Base-by-base conservation (phyloP, 2,329 filamentous ascomycete genomes). In the Arthrobotrys conoides region DNA sequence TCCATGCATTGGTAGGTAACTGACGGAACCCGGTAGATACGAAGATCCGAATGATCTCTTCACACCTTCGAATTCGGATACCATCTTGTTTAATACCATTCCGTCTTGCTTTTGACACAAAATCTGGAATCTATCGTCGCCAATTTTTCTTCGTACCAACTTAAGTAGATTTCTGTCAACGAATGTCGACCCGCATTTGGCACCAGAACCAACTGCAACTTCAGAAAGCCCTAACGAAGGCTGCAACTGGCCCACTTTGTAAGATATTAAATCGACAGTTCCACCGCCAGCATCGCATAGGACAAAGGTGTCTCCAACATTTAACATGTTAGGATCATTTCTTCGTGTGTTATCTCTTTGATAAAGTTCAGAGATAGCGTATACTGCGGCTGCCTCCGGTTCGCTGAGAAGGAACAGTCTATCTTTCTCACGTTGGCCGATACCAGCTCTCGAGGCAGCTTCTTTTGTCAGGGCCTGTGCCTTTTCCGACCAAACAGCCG, bases 221-320 rank as follows among this genome's bases (percentile, higher is more conserved):
- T 79, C 76, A 1, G 76, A 73, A 5, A 79, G 44, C 8, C 76
- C 59, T 12, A 79, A 67, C 14, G 69, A 73, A 12, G 76, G 76
- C 18, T 79, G 70, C 16, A 79, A 46, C 22, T 79, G 76, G 4
- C 97, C 95, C 75, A 99, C 94, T 84, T 97, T 94, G 85, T 99
- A 98, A 18, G 96, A 95, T 83, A 98, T 98, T 88, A 99, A 88
- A 90, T 99, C 96, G 82, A 88, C 87, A 0, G 87, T 88, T 16
- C 87, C 88, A 27, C 88, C 88, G 6, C 96, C 96, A 83, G 87
- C 87, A 80, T 89, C 88, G 48, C 87, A 87, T 0, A 89, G 84
- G 14, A 89, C 86, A 65, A 89, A 87, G n/a, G 85, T 86, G 44
- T 87, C 86, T 16, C 85, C 86, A 10, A 85, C 81, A 71, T 86